Base-by-base conservation (phyloP, 345 rosid genomes). In the Euphorbia pulcherrima region DNA sequence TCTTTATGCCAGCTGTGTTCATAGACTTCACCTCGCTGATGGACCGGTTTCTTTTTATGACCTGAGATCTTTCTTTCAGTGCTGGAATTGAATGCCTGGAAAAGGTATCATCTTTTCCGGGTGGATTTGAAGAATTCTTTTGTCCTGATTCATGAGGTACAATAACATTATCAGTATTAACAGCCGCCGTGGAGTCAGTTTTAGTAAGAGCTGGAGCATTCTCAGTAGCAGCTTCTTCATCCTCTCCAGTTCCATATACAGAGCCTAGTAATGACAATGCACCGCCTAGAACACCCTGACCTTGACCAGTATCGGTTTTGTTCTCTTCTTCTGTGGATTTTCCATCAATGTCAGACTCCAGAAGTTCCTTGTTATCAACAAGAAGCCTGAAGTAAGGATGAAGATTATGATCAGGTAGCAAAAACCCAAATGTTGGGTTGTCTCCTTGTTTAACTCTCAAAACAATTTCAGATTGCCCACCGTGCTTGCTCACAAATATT, bases 381-480 rank as follows among this genome's bases (percentile, higher is more conserved):
- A 93, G 97, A 81, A 84, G 87, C 79, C 86, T 88, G 67, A 82
- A 90, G 75, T 93, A 90, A 23, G 91, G 83, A 71, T 93, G 88
- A 67, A 87, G 90, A 59, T 52, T 79, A 75, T 93, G 94, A 78
- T 87, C 90, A 23, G 97, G 97, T 89, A 92, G 85, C 82, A 92
- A 78, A 81, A 92, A 90, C 50, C 98, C 96, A 84, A 93, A 93
- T 9, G 94, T 80, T 54, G 96, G 97, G 74, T 93, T 93, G 85
- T 82, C 86, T 69, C 98, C 98, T 60, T 90, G 98, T 80, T 89
- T 93, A 78, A 93, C 98, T 82, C 98, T 86, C 88, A 90, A 74
- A 73, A 93, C 83, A 68, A 90, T 93, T 81, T 93, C 98, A 14
- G 97, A 84, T 69, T 93, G 98, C 27, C 89, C 98, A 27, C 98